Evolutionary conservation across 139 green algal species (phyloP).

Genomic region (Chlamydomonas sp.): DNA sequence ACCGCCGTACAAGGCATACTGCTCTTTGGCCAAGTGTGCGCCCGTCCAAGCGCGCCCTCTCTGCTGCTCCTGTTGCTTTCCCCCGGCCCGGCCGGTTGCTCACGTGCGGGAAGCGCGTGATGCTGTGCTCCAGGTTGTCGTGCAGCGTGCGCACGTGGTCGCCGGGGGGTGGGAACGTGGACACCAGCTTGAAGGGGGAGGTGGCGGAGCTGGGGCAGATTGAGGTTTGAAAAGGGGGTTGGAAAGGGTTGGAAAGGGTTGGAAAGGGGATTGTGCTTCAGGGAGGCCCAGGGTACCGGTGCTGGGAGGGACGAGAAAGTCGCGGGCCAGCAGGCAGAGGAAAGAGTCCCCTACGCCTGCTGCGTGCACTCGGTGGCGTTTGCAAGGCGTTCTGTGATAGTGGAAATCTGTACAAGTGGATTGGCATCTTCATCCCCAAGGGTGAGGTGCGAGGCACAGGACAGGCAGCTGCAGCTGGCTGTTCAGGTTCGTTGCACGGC

Average conservation of each 20-base stretch:
- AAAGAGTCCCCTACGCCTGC: too few species aligned
- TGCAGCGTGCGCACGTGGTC: constrained; percentile 90
- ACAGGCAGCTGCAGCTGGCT: too few species aligned
- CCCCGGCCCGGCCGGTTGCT: not conserved
- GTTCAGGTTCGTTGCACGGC: too few species aligned
- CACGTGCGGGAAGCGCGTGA: constrained; percentile 77
- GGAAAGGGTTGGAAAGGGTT: not conserved
- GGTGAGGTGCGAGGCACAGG: too few species aligned
- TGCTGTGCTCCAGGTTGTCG: constrained; percentile 86
- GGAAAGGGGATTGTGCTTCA: not conserved
- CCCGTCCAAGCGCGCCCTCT: too few species aligned
- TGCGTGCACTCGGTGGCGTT: too few species aligned
- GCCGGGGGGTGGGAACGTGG: constrained; percentile 76
- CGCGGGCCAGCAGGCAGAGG: too few species aligned
- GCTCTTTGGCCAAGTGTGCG: too few species aligned
- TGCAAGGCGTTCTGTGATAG: too few species aligned
- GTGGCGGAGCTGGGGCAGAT: constrained; percentile 60
- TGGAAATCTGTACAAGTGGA: not conserved
- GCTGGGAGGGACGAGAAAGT: not conserved
- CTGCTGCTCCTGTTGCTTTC: not conserved
- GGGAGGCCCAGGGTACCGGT: not conserved
- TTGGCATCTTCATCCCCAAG: not conserved
- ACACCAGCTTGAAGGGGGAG: constrained; percentile 81
- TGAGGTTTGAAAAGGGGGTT: not conserved
- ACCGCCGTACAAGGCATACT: too few species aligned